Evolutionary conservation across 2,329 filamentous ascomycete genomes (phyloP).

Genomic region (Pestalotiopsis sp.): DNA sequence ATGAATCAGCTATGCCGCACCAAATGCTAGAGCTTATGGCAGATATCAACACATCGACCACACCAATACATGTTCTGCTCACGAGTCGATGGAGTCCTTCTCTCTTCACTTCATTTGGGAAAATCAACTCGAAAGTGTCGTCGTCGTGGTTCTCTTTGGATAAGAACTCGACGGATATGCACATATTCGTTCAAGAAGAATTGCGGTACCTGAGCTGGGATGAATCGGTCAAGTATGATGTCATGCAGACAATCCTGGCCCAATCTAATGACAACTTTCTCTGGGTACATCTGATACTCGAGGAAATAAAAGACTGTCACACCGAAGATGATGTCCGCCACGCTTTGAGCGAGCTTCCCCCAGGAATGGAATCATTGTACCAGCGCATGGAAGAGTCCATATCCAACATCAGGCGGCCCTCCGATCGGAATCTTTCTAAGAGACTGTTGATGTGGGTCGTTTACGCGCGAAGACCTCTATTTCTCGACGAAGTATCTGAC

Average conservation of each 20-base stretch:
- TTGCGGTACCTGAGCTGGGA: conserved; percentile 14
- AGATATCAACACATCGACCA: neutral
- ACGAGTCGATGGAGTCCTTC: conserved; percentile 7
- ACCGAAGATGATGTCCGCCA: conserved; percentile 22
- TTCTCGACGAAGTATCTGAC: conserved; percentile 14
- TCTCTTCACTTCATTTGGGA: neutral
- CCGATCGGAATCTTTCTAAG: conserved; percentile 10
- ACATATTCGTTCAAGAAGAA: conserved; percentile 12
- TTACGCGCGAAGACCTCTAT: conserved; percentile 12
- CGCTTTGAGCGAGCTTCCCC: conserved; percentile 27
- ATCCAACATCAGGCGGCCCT: neutral
- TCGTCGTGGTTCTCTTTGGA: conserved; percentile 4
- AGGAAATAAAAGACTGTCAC: conserved; percentile 27
- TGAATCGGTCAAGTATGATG: conserved; percentile 6
- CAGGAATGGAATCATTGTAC: conserved; percentile 28
- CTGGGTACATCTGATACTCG: conserved; percentile 30
- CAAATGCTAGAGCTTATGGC: conserved; percentile 12
- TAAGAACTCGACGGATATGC: conserved; percentile 14
- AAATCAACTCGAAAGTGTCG: neutral
- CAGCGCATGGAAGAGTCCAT: conserved; percentile 15
- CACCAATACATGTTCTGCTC: conserved; percentile 1
- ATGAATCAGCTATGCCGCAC: conserved; percentile 10
- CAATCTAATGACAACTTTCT: conserved; percentile 33
- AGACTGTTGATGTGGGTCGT: conserved; percentile 16
- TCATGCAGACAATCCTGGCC: conserved; percentile 21